Conservation (phyloP, 1,284 basidiomycete genomes). For the Vanrija sp. region DNA sequence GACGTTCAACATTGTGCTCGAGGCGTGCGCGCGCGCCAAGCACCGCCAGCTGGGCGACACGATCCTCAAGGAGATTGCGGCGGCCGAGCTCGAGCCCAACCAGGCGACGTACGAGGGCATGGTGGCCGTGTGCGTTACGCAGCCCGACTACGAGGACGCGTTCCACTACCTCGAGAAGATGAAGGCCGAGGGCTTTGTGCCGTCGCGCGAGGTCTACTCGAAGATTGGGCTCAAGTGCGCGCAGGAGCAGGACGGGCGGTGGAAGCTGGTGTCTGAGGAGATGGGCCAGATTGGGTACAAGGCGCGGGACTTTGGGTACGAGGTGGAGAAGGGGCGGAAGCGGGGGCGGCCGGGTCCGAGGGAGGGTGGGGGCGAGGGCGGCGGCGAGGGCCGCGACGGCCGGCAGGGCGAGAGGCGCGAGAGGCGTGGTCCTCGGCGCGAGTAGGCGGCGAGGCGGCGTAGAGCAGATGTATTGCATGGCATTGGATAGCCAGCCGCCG, state of each 20-base stretch:
- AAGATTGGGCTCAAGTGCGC: slow-evolving; percentile 61
- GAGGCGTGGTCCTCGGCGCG: too few species aligned
- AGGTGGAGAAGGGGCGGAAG: neutral
- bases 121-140: slow-evolving; percentile 65
- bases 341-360: neutral
- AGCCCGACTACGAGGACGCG: slow-evolving; percentile 72
- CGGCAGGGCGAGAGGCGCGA: neutral
- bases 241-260: slow-evolving; percentile 58
- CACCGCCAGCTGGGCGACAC: slow-evolving; percentile 39
- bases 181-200: slow-evolving; percentile 62
- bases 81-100: slow-evolving; percentile 54
- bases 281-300: slow-evolving; percentile 57
- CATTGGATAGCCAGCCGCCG: neutral
- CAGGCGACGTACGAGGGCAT: slow-evolving; percentile 62
- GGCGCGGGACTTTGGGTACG: slow-evolving; percentile 1
- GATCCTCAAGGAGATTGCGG: slow-evolving; percentile 36
- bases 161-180: slow-evolving; percentile 84
- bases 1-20: slow-evolving; percentile 67
- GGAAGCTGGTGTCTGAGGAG: slow-evolving; percentile 65
- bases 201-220: slow-evolving; percentile 59
- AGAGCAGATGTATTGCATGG: slow-evolving; percentile 8
- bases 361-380: neutral
- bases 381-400: neutral
- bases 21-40: slow-evolving; percentile 55
- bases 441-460: neutral